Base-by-base conservation (phyloP, 768 basidiomycete species). In the Hydnomerulius pinastri region DNA sequence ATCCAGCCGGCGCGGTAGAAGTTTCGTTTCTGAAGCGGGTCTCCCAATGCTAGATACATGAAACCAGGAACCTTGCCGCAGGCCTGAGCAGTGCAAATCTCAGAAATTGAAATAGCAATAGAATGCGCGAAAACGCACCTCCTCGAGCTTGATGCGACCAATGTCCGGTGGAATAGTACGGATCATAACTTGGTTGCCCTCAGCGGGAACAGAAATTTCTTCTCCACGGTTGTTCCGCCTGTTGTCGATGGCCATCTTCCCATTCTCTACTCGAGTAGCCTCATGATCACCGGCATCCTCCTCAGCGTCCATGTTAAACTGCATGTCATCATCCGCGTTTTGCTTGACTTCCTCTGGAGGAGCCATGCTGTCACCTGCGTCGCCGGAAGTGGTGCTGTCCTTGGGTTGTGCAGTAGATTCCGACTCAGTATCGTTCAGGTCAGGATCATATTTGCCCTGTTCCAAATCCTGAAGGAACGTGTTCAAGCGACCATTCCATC, bases 1-100 rank as follows among this genome's bases (percentile, higher is more conserved):
- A 97, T 75, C 94, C 95, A 98, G 11, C 92, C 96, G 2, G 93
- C 91, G 27, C 96, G 90, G 65, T 96, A 93, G 66, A 90, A 98
- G 60, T 90, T 90, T 51, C 92, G 85, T 71, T 95, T 95, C 68
- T 92, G 90, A 35, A 92, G 71, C 9, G 96, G 95, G 57, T 98
- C 95, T 23, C 92, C 92, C 0, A 98, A 72, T 8, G 93, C 93
- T 13, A 98, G 80, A 68, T 96, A 89, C 40, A 90, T 75, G 66
- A 86, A 98, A 2, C 94, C 95, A 4, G 86, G 79, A 47, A 92
- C 75, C 58, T 81, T 83, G 50, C 77, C 73, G 61, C 89, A 90
- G 30, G 87, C 82, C 95, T 97, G 55, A 2, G 47, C 28, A 56
- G 20, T 36, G 32, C 45, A 43, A 53, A 30, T 3, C 50, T 54